Evolutionary conservation across 768 basidiomycete genomes (phyloP).

Genomic region (Rhizopogon sp.): DNA sequence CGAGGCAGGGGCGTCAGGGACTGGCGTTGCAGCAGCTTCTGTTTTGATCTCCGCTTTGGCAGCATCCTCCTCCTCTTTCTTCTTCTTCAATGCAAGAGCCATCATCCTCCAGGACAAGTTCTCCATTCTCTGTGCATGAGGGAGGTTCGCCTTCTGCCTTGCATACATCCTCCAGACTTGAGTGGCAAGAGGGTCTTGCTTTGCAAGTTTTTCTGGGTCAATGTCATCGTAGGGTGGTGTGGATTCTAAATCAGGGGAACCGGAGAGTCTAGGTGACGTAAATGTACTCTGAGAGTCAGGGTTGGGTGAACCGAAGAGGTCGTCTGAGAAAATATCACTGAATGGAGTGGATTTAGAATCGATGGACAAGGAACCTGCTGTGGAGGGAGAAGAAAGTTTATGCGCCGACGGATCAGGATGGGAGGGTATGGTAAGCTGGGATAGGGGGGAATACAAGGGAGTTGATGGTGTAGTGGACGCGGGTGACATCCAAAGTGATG

Average conservation of each 20-base stretch:
- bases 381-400: conserved; percentile 34
- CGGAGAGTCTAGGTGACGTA: conserved; percentile 60
- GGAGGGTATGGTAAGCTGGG: conserved; percentile 31
- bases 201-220: conserved; percentile 64
- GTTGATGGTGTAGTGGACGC: conserved; percentile 44
- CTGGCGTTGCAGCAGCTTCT: conserved; percentile 9
- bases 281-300: conserved; percentile 44
- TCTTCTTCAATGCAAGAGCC: conserved; percentile 90
- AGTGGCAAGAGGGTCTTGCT: conserved; percentile 87
- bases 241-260: conserved; percentile 63
- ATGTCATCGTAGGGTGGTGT: conserved; percentile 34
- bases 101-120: conserved; percentile 99
- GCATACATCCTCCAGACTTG: conserved; percentile 98
- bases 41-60: conserved; percentile 18
- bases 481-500: conserved; percentile 85
- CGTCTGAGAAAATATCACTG: conserved; percentile 66
- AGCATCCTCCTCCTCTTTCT: conserved; percentile 66
- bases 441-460: conserved; percentile 34
- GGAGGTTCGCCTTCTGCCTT: conserved; percentile 81
- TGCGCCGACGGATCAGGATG: conserved; percentile 29
- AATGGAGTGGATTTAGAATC: conserved; percentile 62
- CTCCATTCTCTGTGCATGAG: conserved; percentile 95
- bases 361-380: conserved; percentile 38
- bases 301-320: conserved; percentile 42
- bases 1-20: conserved; percentile 14